Conservation (phyloP, 352 stramenopile species). For the Globisporangium rhizosaccharum region DNA sequence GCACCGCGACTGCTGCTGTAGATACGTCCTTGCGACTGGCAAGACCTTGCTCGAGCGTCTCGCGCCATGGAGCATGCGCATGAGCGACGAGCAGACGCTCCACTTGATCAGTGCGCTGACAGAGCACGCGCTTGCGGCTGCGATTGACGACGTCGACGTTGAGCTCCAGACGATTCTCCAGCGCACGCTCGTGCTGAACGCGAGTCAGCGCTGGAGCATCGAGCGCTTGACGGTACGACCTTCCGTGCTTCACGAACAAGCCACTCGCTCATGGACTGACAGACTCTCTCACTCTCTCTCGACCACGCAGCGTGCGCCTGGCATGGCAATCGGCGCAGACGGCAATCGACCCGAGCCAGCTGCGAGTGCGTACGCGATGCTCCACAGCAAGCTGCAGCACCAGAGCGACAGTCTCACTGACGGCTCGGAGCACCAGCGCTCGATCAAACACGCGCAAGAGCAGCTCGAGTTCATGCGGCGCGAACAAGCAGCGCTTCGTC, state of each 20-base stretch:
- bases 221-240: slow-evolving; percentile 9
- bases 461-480: slow-evolving; percentile 62
- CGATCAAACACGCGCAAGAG: slow-evolving; percentile 45
- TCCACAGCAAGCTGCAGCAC: slow-evolving; percentile 22
- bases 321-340: not conserved
- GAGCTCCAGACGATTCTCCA: slow-evolving; percentile 40
- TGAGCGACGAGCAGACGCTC: slow-evolving; percentile 31
- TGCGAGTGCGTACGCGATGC: not conserved
- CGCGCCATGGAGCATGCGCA: slow-evolving; percentile 33
- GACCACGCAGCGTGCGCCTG: not conserved
- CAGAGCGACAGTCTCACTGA: slow-evolving; percentile 25
- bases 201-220: slow-evolving; percentile 46
- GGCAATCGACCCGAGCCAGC: not conserved
- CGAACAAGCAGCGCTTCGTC: slow-evolving; percentile 42
- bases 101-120: slow-evolving; percentile 57
- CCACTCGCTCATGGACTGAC: too few relatives aligned
- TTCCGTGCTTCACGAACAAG: too few relatives aligned
- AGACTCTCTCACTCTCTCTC: not conserved
- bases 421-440: slow-evolving; percentile 22
- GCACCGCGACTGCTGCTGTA: slow-evolving; percentile 10
- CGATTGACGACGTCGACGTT: slow-evolving; percentile 23
- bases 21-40: slow-evolving; percentile 46
- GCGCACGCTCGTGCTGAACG: slow-evolving; percentile 34
- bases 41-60: slow-evolving; percentile 35
- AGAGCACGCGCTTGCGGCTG: slow-evolving; percentile 32